phyloP scores from a whole-genome alignment of 371 early-diverging fungal genomes.

The Rhizopus arrhizus region DNA sequence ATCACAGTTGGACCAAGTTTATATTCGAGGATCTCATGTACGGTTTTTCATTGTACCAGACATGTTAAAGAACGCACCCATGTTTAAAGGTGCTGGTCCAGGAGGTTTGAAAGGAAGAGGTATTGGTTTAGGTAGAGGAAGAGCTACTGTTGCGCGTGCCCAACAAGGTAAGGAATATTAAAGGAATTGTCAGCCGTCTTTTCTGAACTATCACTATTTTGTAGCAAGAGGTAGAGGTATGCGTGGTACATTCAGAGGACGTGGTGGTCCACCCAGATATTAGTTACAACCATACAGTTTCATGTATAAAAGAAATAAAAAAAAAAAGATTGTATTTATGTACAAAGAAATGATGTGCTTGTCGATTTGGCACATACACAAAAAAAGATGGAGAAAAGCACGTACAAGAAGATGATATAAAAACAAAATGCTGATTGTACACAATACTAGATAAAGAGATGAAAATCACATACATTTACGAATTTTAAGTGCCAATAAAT shows the following conservation, averaged over 20 bases:
- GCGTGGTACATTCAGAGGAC: conserved; percentile 48
- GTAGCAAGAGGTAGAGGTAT: conserved; percentile 54
- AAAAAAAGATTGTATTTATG: background rate
- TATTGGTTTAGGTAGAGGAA: conserved; percentile 84
- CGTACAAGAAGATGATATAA: no score
- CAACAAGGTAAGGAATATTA: conserved; percentile 44
- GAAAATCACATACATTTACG: no score
- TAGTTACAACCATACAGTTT: conserved; percentile 1
- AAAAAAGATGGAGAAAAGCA: no score
- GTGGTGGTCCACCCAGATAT: conserved; percentile 35
- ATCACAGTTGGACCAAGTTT: conserved; percentile 92
- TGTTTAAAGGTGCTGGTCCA: conserved; percentile 88
- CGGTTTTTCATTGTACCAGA: conserved; percentile 97
- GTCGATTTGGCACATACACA: no score
- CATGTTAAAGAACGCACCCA: conserved; percentile 97
- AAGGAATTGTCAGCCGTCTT: background rate
- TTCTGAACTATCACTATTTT: background rate
- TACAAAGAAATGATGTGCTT: background rate
- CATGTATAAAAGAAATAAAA: background rate
- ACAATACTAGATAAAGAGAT: no score
- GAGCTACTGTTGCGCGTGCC: conserved; percentile 84
- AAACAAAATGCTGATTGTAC: no score
- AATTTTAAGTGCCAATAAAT: no score
- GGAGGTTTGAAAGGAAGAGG: conserved; percentile 82
- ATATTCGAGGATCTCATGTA: conserved; percentile 94